Evolutionary conservation across 345 rosid species (phyloP), one percentile per base, ranked within the genome.

Genomic region (Euclidium syriacum): DNA sequence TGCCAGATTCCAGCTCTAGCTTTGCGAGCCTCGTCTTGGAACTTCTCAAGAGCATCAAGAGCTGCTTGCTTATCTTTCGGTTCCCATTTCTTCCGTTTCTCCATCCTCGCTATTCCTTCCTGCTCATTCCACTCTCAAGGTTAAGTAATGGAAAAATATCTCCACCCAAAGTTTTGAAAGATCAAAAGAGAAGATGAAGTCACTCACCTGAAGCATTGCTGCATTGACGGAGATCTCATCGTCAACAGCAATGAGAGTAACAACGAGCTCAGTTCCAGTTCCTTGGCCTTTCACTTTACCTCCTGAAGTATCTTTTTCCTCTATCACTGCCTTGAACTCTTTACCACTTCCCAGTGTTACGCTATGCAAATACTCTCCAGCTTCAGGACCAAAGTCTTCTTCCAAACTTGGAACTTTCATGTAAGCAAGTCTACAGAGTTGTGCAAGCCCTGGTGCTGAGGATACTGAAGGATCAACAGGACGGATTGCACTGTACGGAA

Each of bases 281-380:
- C 97, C 97, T 76, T 95, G 97, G 32, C 96, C 97, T 72, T 90
- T 95, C 42, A 76, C 78, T 82, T 88, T 95, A 40, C 97, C 98
- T 18, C 89, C 96, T 14, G 95, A 84, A 27, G 83, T 51, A 73
- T 95, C 99, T 71, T 81, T 81, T 39, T 95, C 99, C 79, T 88
- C 98, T 17, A 90, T 67, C 55, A 77, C 75, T 30, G 96, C 98
- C 59, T 53, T 81, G 53, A 95, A 88, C 77, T 88, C 94, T 55
- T 82, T 80, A 12, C 82, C 75, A 52, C 84, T 86, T 49, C 62
- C 79, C 33, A 90, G 57, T 2, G 94, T 83, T 52, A 57, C 69
- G 34, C 54, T 83, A 60, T 90, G 87, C 60, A 95, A 73, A 73
- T 68, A 95, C 59, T 81, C 81, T 23, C 96, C 99, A 5, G 98